Conservation (phyloP, 208 protist species). For the Porcisia hertigi region DNA sequence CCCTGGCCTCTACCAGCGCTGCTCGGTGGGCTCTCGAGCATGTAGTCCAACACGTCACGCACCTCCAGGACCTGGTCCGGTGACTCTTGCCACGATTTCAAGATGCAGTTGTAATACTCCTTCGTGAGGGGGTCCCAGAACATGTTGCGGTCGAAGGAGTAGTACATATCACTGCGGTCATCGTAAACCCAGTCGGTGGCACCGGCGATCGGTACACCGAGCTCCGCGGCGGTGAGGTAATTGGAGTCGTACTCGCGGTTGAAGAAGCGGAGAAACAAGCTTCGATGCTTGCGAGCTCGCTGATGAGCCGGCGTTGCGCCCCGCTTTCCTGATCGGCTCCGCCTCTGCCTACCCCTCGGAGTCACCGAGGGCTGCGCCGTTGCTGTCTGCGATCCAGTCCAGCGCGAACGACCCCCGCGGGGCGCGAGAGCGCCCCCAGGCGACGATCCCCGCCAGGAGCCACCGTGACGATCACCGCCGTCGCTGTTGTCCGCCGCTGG, state of each 20-base stretch:
- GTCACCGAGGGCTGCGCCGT: not conserved
- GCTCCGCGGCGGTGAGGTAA: slow-evolving; percentile 72
- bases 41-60: slow-evolving; percentile 32
- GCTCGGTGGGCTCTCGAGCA: not conserved
- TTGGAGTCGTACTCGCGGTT: slow-evolving; percentile 35
- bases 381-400: not conserved
- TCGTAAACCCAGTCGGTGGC: slow-evolving; percentile 87
- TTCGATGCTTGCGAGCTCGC: slow-evolving; percentile 13
- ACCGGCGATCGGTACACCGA: slow-evolving; percentile 68
- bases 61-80: slow-evolving; percentile 42
- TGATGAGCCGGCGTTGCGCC: slow-evolving; percentile 5
- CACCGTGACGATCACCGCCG: not conserved
- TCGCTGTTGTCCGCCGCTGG: not conserved
- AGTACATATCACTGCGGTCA: slow-evolving; percentile 82
- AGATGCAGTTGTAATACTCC: slow-evolving; percentile 71
- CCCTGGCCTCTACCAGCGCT: not conserved
- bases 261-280: slow-evolving; percentile 29
- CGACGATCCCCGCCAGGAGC: not conserved
- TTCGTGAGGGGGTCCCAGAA: slow-evolving; percentile 81
- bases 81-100: slow-evolving; percentile 73
- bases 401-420: not conserved
- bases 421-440: not conserved
- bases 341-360: not conserved
- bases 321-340: not conserved
- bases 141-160: slow-evolving; percentile 67